Base-by-base conservation (phyloP, 2,329 filamentous ascomycete species). In the Penicillium polonicum region DNA sequence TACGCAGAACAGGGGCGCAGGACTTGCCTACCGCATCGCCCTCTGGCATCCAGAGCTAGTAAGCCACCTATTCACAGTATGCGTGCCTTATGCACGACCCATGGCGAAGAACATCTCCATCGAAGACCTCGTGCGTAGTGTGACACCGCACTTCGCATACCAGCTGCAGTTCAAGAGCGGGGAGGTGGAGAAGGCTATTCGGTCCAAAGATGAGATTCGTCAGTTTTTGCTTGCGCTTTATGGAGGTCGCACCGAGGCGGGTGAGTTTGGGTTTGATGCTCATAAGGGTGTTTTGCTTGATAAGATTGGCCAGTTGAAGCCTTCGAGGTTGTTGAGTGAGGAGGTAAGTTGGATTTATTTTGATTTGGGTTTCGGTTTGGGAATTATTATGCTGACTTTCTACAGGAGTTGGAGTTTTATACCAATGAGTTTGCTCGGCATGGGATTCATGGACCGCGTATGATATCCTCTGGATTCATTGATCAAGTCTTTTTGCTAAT, bases 101-200 rank as follows among this genome's bases (percentile, higher is more conserved):
- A 65, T 67, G 58, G 78, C 72, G 53, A 74, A 71, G 23, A 90
- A 79, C 69, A 61, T 83, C 17, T 78, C 85, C 1, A 77, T 88
- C 2, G 83, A 88, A 67, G 75, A 83, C n/a, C 61, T 89, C 29
- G 83, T 89, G 44, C 78, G 79, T 64, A 69, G 80, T 54, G 68
- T 72, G 21, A 66, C 90, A 41, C 86, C 87, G 43, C 88, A 89
- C 68, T 93, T 95, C 70, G 81, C 77, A 15, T 99, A 99, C 75
- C 93, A 97, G 79, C 72, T 94, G 45, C 91, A 96, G 64, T 83
- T 97, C 51, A 83, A 82, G 1, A 86, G 87, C 21, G 85, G 85
- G 0, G 85, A 88, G 17, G 77, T 91, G 9, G 85, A 93, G 68
- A 74, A 76, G 51, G 72, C 72, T 15, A 77, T 87, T 48, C 80